Percentiles rank a stretch among this genome's conserved stretches.
Conservation (phyloP, 1,139 yeast species). For the Groenewaldozyma auringiensis region DNA sequence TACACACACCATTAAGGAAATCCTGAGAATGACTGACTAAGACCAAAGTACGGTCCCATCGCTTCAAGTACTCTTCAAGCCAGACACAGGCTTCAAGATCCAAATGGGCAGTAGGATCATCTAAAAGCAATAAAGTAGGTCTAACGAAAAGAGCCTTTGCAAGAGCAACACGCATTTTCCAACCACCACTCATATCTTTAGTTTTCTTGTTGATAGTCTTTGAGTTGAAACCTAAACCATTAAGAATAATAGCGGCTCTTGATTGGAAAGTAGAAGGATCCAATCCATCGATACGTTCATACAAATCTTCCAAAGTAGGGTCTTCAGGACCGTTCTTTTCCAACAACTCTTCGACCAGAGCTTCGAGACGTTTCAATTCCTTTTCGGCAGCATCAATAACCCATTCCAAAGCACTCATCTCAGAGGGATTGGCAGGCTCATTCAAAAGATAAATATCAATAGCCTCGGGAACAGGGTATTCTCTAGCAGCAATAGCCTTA, state of each 20-base stretch:
- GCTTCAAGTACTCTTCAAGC: constrained; percentile 96
- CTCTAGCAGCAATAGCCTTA: constrained; percentile 91
- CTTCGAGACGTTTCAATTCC: constrained; percentile 87
- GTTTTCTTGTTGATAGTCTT: constrained; percentile 82
- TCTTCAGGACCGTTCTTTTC: constrained; percentile 93
- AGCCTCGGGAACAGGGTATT: constrained; percentile 86
- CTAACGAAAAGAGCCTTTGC: constrained; percentile 52
- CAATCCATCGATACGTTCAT: constrained; percentile 93
- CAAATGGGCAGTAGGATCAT: constrained; percentile 99
- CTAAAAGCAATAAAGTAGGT: constrained; percentile 33
- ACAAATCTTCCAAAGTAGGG: constrained; percentile 73
- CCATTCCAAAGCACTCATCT: constrained; percentile 86
- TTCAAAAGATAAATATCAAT: constrained; percentile 88
- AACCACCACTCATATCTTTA: constrained; percentile 98
- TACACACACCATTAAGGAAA: constrained; percentile 98
- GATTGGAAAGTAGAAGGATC: constrained; percentile 95
- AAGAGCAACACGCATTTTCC: constrained; percentile 89
- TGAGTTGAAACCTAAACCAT: constrained; percentile 94
- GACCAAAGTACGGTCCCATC: constrained; percentile 87
- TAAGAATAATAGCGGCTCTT: constrained; percentile 90
- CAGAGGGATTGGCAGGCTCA: constrained; percentile 96
- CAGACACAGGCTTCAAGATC: constrained; percentile 99
- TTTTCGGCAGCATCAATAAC: constrained; percentile 95
- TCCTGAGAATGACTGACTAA: constrained; percentile 98
- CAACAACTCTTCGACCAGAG: constrained; percentile 80